Evolutionary conservation across 805 yeast species (phyloP).

Genomic region (Ogataea corticis): DNA sequence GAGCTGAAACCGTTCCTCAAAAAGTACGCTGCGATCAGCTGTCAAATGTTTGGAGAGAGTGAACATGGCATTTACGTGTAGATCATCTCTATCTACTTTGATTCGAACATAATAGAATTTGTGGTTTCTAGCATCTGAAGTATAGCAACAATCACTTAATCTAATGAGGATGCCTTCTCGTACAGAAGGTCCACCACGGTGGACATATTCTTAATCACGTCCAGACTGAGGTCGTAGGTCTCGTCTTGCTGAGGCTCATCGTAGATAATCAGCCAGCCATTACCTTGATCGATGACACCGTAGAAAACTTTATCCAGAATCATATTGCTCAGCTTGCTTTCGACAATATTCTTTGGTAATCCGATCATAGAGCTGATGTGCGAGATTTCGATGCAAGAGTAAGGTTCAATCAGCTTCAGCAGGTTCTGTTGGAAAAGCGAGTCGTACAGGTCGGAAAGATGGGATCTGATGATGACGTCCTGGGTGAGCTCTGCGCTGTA

Average conservation of each 20-base stretch:
- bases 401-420: constrained; percentile 93
- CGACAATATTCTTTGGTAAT: constrained; percentile 82
- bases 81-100: background rate
- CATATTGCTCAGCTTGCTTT: constrained; percentile 94
- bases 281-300: constrained; percentile 97
- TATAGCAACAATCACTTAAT: constrained; percentile 39
- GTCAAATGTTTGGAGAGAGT: constrained; percentile 24
- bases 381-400: constrained; percentile 89
- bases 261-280: constrained; percentile 93
- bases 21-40: constrained; percentile 58
- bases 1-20: constrained; percentile 42
- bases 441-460: constrained; percentile 90
- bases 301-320: constrained; percentile 91
- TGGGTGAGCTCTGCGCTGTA: constrained; percentile 76
- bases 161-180: constrained; percentile 87
- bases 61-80: constrained; percentile 43
- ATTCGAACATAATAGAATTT: no score
- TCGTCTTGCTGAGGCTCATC: constrained; percentile 88
- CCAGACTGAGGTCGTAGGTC: constrained; percentile 84
- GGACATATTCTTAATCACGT: constrained; percentile 83
- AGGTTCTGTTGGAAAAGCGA: constrained; percentile 89
- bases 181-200: constrained; percentile 86
- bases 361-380: constrained; percentile 89
- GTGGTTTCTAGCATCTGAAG: background rate
- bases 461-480: constrained; percentile 87